phyloP scores from a whole-genome alignment of 805 yeast species.

The Wickerhamomyces mucosus region DNA sequence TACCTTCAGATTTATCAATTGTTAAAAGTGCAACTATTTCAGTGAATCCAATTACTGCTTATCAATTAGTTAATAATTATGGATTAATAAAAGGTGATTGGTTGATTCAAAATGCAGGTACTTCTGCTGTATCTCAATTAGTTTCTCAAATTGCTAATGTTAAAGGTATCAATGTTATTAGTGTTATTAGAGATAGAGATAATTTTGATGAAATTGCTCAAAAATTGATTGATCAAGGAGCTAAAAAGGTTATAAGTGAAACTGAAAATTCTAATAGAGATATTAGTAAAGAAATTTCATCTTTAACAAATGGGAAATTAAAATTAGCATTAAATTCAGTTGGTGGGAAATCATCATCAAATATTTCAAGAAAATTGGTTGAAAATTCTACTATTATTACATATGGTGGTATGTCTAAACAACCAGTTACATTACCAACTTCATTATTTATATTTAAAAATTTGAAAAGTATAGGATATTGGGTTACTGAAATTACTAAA shows the following conservation, averaged over 20 bases:
- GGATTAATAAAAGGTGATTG: constrained; percentile 47
- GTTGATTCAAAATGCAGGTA: constrained; percentile 95
- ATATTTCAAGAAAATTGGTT: constrained; percentile 74
- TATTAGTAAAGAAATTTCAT: constrained; percentile 50
- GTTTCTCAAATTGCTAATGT: constrained; percentile 81
- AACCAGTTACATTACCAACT: constrained; percentile 89
- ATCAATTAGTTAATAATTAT: constrained; percentile 72
- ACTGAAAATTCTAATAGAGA: constrained; percentile 65
- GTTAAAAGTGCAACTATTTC: constrained; percentile 79
- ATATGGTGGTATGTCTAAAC: constrained; percentile 96
- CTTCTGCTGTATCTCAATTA: constrained; percentile 87
- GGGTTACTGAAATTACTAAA: constrained; percentile 72
- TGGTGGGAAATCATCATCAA: constrained; percentile 81
- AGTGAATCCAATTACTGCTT: constrained; percentile 92
- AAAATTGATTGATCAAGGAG: constrained; percentile 60
- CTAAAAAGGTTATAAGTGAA: constrained; percentile 82
- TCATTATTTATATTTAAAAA: constrained; percentile 85
- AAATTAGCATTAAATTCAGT: constrained; percentile 85
- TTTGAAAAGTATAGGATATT: constrained; percentile 77
- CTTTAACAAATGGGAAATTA: constrained; percentile 43
- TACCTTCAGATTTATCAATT: constrained; percentile 39
- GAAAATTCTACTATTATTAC: constrained; percentile 73
- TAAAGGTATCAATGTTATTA: constrained; percentile 73
- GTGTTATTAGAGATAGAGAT: constrained; percentile 81
- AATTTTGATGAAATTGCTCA: constrained; percentile 53